Base-by-base conservation (phyloP, 371 early-diverging fungal genomes). In the Mortierella sp. region DNA sequence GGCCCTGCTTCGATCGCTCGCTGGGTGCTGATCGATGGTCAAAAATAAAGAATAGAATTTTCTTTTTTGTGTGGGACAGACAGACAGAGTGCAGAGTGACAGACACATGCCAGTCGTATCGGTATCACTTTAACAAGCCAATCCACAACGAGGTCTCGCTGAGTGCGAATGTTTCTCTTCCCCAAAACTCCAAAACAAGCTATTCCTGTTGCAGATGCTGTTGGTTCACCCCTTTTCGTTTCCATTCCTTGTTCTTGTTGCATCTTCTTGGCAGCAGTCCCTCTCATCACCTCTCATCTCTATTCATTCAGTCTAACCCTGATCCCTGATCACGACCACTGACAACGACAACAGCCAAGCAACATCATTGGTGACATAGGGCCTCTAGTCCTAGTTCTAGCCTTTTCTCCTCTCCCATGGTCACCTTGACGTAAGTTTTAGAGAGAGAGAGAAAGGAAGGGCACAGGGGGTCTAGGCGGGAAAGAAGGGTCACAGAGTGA, bases 1-100 rank as follows among this genome's bases (percentile, higher is more conserved):
- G 38, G 78, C 80, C 26, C 78, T 81, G 31, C 80, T 89, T 31
- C 80, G 84, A 70, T 71, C 87, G 26, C 87, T 89, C 57, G 87
- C 87, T 0, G 76, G 80, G 11, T 76, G 80, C 11, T 79, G 42
- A 80, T 31, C 26, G 7, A 21, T 42, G 5, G 34, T 38, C 42
- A 8, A 9, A 13, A 28, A n/a, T 13, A 45, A 38, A 70, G 28
- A 54, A 70, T 42, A 74, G n/a, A 54, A 31, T 28, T 13, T 63
- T 63, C 60, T 28, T 34, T 38, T 38, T 28, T 28, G 3, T 1
- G 50, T 13, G 50, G 50, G 11, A 55, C 42, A 38, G 42, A 38
- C 42, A 38, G 42, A 38, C 42, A 3, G 42, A 38, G 42, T 38
- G 5, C 42, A 38, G 42, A 38, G 3, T 38, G 42, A 38, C 42